Percentiles rank a stretch among this genome's conserved stretches.
phyloP scores from a whole-genome alignment of 1,139 yeast species.

The Pichia inconspicua region DNA sequence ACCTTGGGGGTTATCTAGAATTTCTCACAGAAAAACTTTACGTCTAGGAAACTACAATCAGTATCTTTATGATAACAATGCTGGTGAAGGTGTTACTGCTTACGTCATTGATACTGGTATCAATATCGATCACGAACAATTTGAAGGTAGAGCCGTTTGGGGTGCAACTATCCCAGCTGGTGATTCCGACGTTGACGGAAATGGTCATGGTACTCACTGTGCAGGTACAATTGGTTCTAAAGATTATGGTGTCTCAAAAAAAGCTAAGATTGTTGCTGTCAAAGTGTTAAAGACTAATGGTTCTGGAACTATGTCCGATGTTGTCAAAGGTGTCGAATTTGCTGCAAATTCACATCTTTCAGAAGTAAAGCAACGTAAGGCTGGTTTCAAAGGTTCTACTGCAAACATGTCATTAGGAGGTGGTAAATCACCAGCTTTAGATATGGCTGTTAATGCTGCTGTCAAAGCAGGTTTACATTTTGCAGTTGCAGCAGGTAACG shows the following conservation, averaged over 20 bases:
- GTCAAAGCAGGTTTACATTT: conserved; percentile 73
- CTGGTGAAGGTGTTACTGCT: conserved; percentile 91
- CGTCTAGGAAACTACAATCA: conserved; percentile 76
- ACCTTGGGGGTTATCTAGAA: conserved; percentile 95
- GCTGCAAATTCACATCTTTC: conserved; percentile 60
- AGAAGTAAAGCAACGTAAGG: conserved; percentile 48
- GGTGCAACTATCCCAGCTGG: conserved; percentile 84
- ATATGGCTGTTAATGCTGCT: conserved; percentile 78
- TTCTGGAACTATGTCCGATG: conserved; percentile 74
- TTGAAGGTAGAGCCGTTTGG: conserved; percentile 90
- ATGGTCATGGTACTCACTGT: conserved; percentile 93
- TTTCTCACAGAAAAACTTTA: conserved; percentile 78
- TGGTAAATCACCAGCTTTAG: conserved; percentile 74
- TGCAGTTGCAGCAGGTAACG: conserved; percentile 89
- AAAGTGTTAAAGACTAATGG: conserved; percentile 73
- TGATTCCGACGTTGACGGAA: conserved; percentile 79
- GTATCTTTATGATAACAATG: conserved; percentile 74
- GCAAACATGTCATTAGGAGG: conserved; percentile 92
- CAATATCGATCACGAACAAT: conserved; percentile 70
- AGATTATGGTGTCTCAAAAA: conserved; percentile 72
- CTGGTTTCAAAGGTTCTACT: conserved; percentile 76
- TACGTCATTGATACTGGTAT: conserved; percentile 91
- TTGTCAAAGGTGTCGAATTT: conserved; percentile 71
- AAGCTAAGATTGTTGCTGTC: conserved; percentile 67
- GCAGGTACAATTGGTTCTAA: conserved; percentile 78